Evolutionary conservation across 2,329 filamentous ascomycete genomes (phyloP), one percentile per base, ranked within the genome.

Genomic region (Aureobasidium sp.): DNA sequence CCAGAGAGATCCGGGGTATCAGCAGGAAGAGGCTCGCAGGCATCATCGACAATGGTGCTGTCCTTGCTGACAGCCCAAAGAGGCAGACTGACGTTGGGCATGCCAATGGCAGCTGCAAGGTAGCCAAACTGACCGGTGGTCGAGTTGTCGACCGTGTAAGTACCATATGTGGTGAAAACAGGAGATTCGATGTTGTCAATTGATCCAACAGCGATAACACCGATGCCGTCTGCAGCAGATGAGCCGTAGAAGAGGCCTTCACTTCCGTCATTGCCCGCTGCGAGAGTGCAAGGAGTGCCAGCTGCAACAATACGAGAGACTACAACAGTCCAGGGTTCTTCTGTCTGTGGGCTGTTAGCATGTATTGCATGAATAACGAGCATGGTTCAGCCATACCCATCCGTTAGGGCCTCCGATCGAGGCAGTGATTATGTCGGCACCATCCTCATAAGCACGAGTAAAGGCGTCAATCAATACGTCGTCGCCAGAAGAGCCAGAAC

Each of bases 381-480:
- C n/a, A n/a, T n/a, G n/a, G n/a, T n/a, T n/a, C n/a, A n/a, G n/a
- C n/a, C n/a, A n/a, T n/a, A n/a, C n/a, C 64, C 67, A 70, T 11
- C 67, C 68, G 32, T 59, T 64, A 38, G 62, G 57, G 3, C 57
- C 59, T 47, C 68, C 68, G 40, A 70, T 62, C 2, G 64, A 67
- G n/a, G 65, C 60, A 17, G 68, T 66, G 42, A 72, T 72, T 54
- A 71, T 65, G 37, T 70, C 63, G 1, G 66, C 65, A 14, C 59
- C 59, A 38, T 75, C 79, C 61, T 84, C 75, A 58, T 76, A 82
- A 0, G 82, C 82, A 60, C 72, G 74, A 66, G 79, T 76, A 62
- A 78, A 83, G 1, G 80, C 79, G 7, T 74, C 73, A 38, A 83
- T 79, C 48, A 85, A 64, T 7, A 83, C 68, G 55, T 84, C 81